A percentile compares a stretch with the other conserved stretches of the same genome.
phyloP scores from a whole-genome alignment of 2,329 filamentous ascomycete genomes.

The Neofusicoccum kwambonambiense region DNA sequence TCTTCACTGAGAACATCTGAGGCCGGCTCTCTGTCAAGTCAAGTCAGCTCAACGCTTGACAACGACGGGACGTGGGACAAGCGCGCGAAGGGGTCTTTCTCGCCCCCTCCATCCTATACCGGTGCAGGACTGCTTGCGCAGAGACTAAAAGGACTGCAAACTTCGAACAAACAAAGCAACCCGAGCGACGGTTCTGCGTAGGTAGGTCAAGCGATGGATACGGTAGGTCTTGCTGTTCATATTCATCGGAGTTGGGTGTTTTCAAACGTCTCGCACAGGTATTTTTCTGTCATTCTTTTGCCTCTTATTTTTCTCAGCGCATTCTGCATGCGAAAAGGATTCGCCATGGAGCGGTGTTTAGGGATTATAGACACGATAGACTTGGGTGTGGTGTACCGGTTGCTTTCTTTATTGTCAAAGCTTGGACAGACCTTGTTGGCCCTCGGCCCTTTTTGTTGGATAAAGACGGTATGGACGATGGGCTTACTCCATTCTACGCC shows the following conservation, averaged over 20 bases:
- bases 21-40: constrained; percentile 21
- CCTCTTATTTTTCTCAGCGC: not conserved
- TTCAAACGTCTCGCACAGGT: not conserved
- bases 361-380: constrained; percentile 6
- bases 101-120: constrained; percentile 58
- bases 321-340: not conserved
- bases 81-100: constrained; percentile 42
- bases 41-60: constrained; percentile 20
- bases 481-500: not conserved
- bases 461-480: not conserved
- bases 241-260: not conserved
- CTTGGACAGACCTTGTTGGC: not conserved
- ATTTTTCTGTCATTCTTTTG: constrained; percentile 1
- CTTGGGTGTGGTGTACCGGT: not conserved
- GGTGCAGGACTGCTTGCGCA: constrained; percentile 69
- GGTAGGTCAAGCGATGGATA: not conserved
- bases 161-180: not conserved
- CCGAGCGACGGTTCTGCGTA: not conserved
- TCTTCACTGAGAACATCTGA: constrained; percentile 24
- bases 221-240: not conserved
- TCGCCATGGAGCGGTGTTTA: not conserved
- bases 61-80: constrained; percentile 58
- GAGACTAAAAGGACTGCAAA: constrained; percentile 58
- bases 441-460: not conserved
- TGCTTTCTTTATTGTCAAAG: not conserved